phyloP scores from a whole-genome alignment of 2,329 filamentous ascomycete species.

The Paraconiothyrium sp. region DNA sequence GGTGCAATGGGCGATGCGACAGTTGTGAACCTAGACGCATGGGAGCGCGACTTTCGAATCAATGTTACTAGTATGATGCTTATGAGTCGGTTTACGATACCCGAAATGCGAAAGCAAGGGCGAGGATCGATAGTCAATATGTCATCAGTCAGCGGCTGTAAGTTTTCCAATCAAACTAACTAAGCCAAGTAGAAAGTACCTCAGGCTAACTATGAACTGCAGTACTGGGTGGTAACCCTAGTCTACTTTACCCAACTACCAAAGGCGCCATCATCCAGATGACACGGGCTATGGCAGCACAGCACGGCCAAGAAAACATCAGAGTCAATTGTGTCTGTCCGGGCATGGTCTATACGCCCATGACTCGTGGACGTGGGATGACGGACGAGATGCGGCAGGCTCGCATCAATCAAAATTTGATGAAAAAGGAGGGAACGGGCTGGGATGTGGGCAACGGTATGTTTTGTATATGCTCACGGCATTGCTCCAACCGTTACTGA shows the following conservation, averaged over 20 bases:
- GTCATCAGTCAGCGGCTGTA: slow-evolving; percentile 76
- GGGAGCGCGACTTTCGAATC: slow-evolving; percentile 69
- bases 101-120: slow-evolving; percentile 72
- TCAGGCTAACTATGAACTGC: not conserved
- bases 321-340: slow-evolving; percentile 77
- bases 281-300: slow-evolving; percentile 77
- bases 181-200: not conserved
- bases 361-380: slow-evolving; percentile 35
- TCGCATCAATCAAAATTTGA: slow-evolving; percentile 34
- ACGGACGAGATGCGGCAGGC: slow-evolving; percentile 36
- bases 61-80: slow-evolving; percentile 84
- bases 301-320: slow-evolving; percentile 74
- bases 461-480: not conserved
- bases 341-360: slow-evolving; percentile 60
- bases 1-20: slow-evolving; percentile 63
- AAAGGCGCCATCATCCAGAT: slow-evolving; percentile 80
- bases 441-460: slow-evolving; percentile 29
- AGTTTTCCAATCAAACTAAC: not conserved
- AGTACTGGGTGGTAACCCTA: slow-evolving; percentile 73
- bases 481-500: not conserved
- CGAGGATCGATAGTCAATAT: slow-evolving; percentile 80
- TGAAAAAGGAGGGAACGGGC: slow-evolving; percentile 31
- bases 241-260: slow-evolving; percentile 78
- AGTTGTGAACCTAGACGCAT: slow-evolving; percentile 62
- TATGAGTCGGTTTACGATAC: slow-evolving; percentile 75